These are phyloP conservation scores for Naganishia vaughanmartiniae DNA, from an alignment of 768 basidiomycete species.

Conservation along the genomic window DNA sequence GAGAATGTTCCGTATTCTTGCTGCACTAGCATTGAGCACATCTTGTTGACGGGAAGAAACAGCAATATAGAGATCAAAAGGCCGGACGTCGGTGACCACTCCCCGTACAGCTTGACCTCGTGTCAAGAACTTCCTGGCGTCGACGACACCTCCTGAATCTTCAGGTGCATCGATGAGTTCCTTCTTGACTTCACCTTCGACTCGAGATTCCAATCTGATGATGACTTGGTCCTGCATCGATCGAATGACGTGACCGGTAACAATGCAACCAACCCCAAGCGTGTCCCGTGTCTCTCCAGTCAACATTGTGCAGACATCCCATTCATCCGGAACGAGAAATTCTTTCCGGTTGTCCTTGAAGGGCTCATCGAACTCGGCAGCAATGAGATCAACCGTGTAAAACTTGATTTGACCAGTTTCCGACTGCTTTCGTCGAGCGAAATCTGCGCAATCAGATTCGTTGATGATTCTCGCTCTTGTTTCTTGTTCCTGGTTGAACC, in stretches of 20 bases:
- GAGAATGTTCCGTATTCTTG: slow-evolving; percentile 52
- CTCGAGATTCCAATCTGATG: slow-evolving; percentile 85
- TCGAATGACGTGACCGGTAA: slow-evolving; percentile 59
- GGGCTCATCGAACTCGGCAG: slow-evolving; percentile 75
- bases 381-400: slow-evolving; percentile 81
- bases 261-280: slow-evolving; percentile 72
- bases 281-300: slow-evolving; percentile 84
- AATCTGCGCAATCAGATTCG: slow-evolving; percentile 91
- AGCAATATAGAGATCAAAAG: slow-evolving; percentile 67
- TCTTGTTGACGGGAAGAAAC: slow-evolving; percentile 63
- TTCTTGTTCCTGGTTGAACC: slow-evolving; percentile 23
- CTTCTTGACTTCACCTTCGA: slow-evolving; percentile 70
- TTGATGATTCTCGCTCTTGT: slow-evolving; percentile 60
- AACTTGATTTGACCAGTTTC: slow-evolving; percentile 81
- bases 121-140: slow-evolving; percentile 49
- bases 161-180: slow-evolving; percentile 59
- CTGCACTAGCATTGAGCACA: slow-evolving; percentile 55
- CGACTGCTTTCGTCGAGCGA: slow-evolving; percentile 72
- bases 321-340: slow-evolving; percentile 65
- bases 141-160: slow-evolving; percentile 55
- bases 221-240: slow-evolving; percentile 58
- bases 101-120: slow-evolving; percentile 73
- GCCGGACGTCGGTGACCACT: slow-evolving; percentile 68
- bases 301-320: slow-evolving; percentile 91
- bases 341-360: slow-evolving; percentile 70